Evolutionary conservation across 163 green algal species (phyloP).

Genomic region (Botryococcus braunii): DNA sequence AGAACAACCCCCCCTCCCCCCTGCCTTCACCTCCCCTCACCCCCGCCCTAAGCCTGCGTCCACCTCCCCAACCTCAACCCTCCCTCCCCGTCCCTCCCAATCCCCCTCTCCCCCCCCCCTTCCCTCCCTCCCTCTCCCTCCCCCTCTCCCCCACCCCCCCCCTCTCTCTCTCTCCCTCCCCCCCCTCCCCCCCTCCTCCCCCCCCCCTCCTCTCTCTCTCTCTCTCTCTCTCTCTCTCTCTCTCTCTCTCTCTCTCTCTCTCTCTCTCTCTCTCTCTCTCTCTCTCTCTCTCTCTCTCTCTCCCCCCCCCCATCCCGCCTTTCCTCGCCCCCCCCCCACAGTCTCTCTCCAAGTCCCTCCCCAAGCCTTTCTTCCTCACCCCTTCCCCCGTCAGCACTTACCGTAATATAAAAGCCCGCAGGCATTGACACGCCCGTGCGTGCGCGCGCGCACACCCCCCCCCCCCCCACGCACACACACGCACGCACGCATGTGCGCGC

Average conservation of each 20-base stretch:
- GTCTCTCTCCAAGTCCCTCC: no score
- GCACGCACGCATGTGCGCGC: not conserved
- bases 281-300: no score
- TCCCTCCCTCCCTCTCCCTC: slow-evolving; percentile 8
- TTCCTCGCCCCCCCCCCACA: no score
- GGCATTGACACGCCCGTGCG: not conserved
- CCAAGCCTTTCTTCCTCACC: no score
- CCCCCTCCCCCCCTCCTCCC: slow-evolving; percentile 12
- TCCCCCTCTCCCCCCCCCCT: slow-evolving; percentile 6
- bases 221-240: slow-evolving; percentile 8
- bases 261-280: not conserved
- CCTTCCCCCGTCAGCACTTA: not conserved
- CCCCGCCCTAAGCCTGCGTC: not conserved
- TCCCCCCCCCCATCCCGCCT: no score
- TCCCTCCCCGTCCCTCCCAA: slow-evolving; percentile 6
- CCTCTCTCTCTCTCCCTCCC: slow-evolving; percentile 8
- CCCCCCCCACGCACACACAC: not conserved
- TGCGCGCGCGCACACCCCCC: not conserved
- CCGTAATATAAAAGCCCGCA: not conserved
- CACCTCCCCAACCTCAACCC: not conserved
- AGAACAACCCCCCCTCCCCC: no score
- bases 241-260: slow-evolving; percentile 6
- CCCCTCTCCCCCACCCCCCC: slow-evolving; percentile 6
- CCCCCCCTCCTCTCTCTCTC: slow-evolving; percentile 12
- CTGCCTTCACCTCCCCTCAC: not conserved